phyloP scores from a whole-genome alignment of 2,329 filamentous ascomycete species.

The Knufia petricola region DNA sequence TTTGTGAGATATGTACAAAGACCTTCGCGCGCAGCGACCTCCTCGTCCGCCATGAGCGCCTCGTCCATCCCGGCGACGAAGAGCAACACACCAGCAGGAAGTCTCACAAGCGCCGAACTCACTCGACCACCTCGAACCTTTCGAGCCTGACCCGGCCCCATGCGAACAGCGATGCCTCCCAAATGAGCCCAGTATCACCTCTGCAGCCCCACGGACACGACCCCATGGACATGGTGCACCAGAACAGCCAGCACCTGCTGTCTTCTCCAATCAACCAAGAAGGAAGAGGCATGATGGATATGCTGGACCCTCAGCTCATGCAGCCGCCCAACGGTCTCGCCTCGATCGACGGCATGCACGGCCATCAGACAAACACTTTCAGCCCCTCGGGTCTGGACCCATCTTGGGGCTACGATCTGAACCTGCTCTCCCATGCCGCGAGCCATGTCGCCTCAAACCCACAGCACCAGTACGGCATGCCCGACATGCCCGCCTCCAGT shows the following conservation, averaged over 20 bases:
- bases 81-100: conserved; percentile 22
- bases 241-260: conserved; percentile 26
- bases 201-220: conserved; percentile 11
- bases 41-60: conserved; percentile 40
- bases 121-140: conserved; percentile 16
- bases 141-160: neutral
- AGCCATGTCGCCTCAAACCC: conserved; percentile 41
- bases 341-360: conserved; percentile 27
- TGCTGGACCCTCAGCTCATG: conserved; percentile 36
- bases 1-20: conserved; percentile 41
- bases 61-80: conserved; percentile 38
- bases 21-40: conserved; percentile 41
- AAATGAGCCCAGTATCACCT: conserved; percentile 9
- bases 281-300: conserved; percentile 35
- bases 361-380: conserved; percentile 31
- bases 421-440: conserved; percentile 39
- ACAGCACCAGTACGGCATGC: conserved; percentile 25
- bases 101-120: conserved; percentile 20
- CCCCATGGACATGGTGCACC: conserved; percentile 20
- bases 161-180: conserved; percentile 14
- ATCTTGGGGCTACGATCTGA: conserved; percentile 42
- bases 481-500: conserved; percentile 16
- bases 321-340: conserved; percentile 28
- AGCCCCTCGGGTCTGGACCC: conserved; percentile 40
- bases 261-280: conserved; percentile 30